These are phyloP conservation scores for Ganoderma lucidum DNA, from an alignment of 1,284 basidiomycete genomes.

Conservation along the genomic window DNA sequence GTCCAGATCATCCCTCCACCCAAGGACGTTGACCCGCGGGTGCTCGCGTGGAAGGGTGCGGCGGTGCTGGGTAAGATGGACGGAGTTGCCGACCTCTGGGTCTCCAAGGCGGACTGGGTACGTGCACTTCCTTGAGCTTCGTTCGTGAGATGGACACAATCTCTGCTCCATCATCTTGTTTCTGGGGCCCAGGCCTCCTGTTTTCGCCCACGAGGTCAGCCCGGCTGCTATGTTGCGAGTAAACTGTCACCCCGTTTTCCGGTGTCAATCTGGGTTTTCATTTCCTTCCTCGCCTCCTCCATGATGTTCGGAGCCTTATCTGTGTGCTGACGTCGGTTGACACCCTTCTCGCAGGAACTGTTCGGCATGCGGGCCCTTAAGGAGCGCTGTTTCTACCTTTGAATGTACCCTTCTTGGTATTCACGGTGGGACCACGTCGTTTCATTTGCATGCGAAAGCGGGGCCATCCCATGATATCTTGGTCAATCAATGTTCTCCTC, in stretches of 20 bases:
- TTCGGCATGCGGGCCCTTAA: slow-evolving; percentile 82
- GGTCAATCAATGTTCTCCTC: slow-evolving; percentile 14
- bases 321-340: slow-evolving; percentile 22
- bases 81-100: slow-evolving; percentile 88
- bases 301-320: not conserved
- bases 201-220: not conserved
- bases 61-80: slow-evolving; percentile 96
- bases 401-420: slow-evolving; percentile 25
- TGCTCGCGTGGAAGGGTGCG: slow-evolving; percentile 95
- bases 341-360: slow-evolving; percentile 58
- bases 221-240: not conserved
- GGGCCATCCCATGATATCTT: not conserved
- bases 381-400: slow-evolving; percentile 80
- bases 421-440: not conserved
- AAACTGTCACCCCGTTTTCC: not conserved
- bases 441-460: not conserved
- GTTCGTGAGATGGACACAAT: slow-evolving; percentile 18
- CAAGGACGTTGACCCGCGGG: slow-evolving; percentile 90
- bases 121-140: slow-evolving; percentile 29
- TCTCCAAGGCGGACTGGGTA: slow-evolving; percentile 90
- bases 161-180: slow-evolving; percentile 4
- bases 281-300: not conserved
- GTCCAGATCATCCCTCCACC: slow-evolving; percentile 92
- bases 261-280: not conserved
- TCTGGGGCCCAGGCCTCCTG: slow-evolving; percentile 9